Base-by-base conservation (phyloP, 768 basidiomycete genomes). In the Steccherinum ochraceum region DNA sequence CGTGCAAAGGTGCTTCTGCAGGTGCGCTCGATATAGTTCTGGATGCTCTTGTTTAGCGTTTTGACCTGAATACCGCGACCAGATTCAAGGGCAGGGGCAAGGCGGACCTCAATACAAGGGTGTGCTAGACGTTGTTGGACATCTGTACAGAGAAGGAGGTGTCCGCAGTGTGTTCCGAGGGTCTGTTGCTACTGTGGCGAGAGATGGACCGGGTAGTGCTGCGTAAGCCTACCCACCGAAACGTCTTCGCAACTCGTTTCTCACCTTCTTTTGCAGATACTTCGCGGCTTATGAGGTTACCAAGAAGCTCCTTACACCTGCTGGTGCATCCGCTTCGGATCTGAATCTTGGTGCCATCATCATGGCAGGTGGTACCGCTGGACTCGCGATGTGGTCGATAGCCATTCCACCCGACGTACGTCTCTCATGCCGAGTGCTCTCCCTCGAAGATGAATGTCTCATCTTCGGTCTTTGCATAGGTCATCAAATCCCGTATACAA, bases 371-470 rank as follows among this genome's bases (percentile, higher is more conserved):
- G 96, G 94, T 48, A 84, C 81, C 39, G 96, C 96, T 1, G 96
- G 96, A 58, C 80, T 98, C 3, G 93, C 93, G 30, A 98, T 99
- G 96, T 99, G 96, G 96, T 75, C 89, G 16, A 76, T 98, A 58
- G 95, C 91, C 21, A 96, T 99, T 58, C 96, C 96, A 45, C 94
- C 95, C 43, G 95, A 99, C 67, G 94, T 93, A 61, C 56, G 88
- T 74, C 3, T 25, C 5, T 45, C 30, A 35, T 7, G 30, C n/a
- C n/a, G n/a, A n/a, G n/a, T n/a, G n/a, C 26, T 39, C 45, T n/a
- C 35, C n/a, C n/a, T 18, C 40, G 12, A 52, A 30, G 21, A 18
- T n/a, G 4, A 3, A 26, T 24, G 39, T 44, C 16, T 13, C n/a
- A 41, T 45, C 23, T 25, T 12, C 30, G 40, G 21, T 24, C 7